Evolutionary conservation across 768 basidiomycete genomes (phyloP).

Genomic region (Russula brevipes): DNA sequence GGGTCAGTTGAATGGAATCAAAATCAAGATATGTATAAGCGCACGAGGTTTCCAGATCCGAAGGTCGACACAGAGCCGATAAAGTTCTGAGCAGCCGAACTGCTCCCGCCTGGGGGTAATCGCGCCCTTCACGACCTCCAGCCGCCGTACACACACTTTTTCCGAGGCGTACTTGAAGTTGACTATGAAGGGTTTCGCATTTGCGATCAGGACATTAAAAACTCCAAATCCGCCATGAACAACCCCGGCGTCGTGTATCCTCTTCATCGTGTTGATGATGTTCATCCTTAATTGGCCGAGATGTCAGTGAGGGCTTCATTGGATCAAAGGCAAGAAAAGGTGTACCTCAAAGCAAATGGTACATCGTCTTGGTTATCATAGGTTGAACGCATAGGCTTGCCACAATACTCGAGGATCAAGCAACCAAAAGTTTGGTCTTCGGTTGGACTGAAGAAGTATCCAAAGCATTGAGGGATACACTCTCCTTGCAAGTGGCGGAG

Average conservation of each 20-base stretch:
- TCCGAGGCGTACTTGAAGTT: constrained; percentile 13
- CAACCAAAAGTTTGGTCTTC: constrained; percentile 7
- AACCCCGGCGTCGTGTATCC: constrained; percentile 13
- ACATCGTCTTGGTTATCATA: constrained; percentile 7
- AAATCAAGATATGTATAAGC: background rate
- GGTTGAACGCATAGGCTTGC: constrained; percentile 10
- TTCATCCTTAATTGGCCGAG: background rate
- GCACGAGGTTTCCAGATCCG: constrained; percentile 16
- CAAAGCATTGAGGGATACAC: constrained; percentile 14
- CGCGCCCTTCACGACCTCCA: constrained; percentile 9
- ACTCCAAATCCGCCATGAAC: constrained; percentile 8
- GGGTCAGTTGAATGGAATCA: background rate
- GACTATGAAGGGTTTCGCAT: constrained; percentile 13
- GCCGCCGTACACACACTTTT: constrained; percentile 4
- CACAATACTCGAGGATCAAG: constrained; percentile 12
- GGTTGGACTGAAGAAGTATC: constrained; percentile 9
- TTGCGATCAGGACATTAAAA: constrained; percentile 1
- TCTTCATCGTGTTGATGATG: background rate
- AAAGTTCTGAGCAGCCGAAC: constrained; percentile 14
- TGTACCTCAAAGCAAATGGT: constrained; percentile 9
- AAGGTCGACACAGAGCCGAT: constrained; percentile 13
- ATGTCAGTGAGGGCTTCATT: background rate
- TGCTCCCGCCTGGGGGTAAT: constrained; percentile 12
- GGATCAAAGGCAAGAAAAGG: background rate
- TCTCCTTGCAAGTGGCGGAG: constrained; percentile 9